phyloP scores from a whole-genome alignment of 495 filamentous ascomycete species.

The Aspergillus mulundensis region DNA sequence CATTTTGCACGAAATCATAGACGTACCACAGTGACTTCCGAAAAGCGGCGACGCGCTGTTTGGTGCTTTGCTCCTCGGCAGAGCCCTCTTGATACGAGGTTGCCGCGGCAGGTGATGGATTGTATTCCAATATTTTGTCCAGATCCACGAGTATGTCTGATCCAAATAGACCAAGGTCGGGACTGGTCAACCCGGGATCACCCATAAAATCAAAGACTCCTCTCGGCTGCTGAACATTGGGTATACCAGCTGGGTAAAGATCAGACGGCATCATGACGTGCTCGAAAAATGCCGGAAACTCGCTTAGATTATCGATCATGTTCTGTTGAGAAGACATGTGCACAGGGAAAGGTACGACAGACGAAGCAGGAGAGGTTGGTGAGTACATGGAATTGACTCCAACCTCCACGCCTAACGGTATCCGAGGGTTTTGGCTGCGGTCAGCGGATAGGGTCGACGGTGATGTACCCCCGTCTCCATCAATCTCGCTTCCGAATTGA shows the following conservation, averaged over 20 bases:
- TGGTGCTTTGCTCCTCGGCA: constrained; percentile 10
- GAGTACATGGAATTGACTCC: background rate
- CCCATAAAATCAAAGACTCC: constrained; percentile 26
- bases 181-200: constrained; percentile 18
- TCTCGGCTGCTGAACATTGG: constrained; percentile 21
- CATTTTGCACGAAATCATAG: background rate
- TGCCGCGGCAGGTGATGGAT: background rate
- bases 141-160: constrained; percentile 22
- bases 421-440: background rate
- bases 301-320: background rate
- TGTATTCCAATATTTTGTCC: constrained; percentile 19
- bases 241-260: background rate
- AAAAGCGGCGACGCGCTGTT: constrained; percentile 24
- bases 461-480: background rate
- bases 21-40: constrained; percentile 25
- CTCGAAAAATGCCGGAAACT: constrained; percentile 27
- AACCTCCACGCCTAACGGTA: background rate
- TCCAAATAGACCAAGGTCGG: constrained; percentile 20
- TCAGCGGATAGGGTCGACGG: background rate
- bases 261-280: constrained; percentile 23
- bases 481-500: background rate
- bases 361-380: background rate
- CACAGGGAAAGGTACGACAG: background rate
- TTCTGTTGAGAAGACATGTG: background rate
- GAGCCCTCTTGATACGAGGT: background rate